Percentiles rank a stretch among this genome's conserved stretches.
Conservation (phyloP, 805 yeast species). For the Candida ponderosae region DNA sequence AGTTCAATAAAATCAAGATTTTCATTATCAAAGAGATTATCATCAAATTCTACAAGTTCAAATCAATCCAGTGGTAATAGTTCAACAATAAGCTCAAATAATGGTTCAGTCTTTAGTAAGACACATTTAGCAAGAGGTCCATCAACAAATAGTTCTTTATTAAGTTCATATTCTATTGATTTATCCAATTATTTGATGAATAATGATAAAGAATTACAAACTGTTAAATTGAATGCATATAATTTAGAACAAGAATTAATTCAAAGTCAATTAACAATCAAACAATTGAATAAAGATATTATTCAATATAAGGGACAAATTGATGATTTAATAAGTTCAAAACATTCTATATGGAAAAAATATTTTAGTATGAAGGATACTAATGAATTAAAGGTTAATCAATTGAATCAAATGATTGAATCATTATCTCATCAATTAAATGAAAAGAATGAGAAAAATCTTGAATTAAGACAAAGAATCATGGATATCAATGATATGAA, state of each 20-base stretch:
- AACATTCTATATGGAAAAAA: neutral
- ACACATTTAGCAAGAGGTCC: neutral
- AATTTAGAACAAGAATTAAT: neutral
- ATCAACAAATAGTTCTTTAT: too few species aligned
- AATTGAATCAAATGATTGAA: constrained; percentile 6
- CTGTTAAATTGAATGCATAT: neutral
- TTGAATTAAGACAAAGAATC: constrained; percentile 13
- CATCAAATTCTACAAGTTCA: constrained; percentile 7
- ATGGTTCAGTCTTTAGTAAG: neutral
- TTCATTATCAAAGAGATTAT: constrained; percentile 2
- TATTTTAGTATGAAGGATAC: constrained; percentile 2
- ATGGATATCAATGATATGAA: neutral
- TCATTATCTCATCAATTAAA: constrained; percentile 8
- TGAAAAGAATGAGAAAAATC: constrained; percentile 10
- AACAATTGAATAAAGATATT: constrained; percentile 3
- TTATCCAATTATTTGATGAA: too few species aligned
- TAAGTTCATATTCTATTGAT: too few species aligned
- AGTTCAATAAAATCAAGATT: constrained; percentile 12
- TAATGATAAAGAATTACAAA: too few species aligned
- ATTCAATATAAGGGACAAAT: constrained; percentile 2
- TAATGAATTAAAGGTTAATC: constrained; percentile 5
- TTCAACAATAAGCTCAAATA: neutral
- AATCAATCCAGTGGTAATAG: neutral
- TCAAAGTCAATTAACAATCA: neutral
- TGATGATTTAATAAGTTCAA: neutral